These are phyloP conservation scores for Entoloma clypeatum DNA, from an alignment of 1,284 basidiomycete genomes.

Conservation along the genomic window DNA sequence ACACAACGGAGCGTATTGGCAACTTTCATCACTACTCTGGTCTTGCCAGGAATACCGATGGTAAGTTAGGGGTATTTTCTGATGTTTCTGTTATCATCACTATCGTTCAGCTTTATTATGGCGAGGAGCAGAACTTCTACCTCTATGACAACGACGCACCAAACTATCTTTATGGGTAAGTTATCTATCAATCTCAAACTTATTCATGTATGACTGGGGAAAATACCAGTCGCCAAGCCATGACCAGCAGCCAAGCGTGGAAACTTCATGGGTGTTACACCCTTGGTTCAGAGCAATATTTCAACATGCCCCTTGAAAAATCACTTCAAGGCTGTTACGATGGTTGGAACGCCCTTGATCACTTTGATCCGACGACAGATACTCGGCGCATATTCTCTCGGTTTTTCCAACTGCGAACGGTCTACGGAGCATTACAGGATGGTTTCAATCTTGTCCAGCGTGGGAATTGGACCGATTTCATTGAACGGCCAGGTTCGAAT, in stretches of 20 bases:
- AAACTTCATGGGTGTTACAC: constrained; percentile 88
- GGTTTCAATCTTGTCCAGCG: constrained; percentile 76
- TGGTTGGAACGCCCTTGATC: constrained; percentile 86
- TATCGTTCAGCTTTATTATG: constrained; percentile 64
- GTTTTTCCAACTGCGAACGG: constrained; percentile 64
- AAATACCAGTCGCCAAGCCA: constrained; percentile 80
- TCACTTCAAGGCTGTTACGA: constrained; percentile 78
- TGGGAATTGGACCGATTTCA: constrained; percentile 79
- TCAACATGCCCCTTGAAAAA: constrained; percentile 81
- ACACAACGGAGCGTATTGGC: constrained; percentile 71
- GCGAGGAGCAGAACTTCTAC: constrained; percentile 88
- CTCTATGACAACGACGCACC: constrained; percentile 77
- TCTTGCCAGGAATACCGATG: constrained; percentile 86
- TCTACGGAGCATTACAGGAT: constrained; percentile 76
- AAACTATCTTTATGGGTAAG: constrained; percentile 85
- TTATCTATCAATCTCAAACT: constrained; percentile 7
- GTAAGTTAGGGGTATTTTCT: constrained; percentile 34
- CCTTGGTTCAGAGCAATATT: constrained; percentile 86
- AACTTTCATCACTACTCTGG: constrained; percentile 71
- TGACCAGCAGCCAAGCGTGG: constrained; percentile 83
- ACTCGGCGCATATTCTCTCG: constrained; percentile 71
- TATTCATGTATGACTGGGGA: no score
- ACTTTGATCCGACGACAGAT: constrained; percentile 86
- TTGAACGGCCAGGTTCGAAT: constrained; percentile 82
- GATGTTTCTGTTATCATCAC: constrained; percentile 8